A percentile compares a stretch with the other conserved stretches of the same genome.
These are phyloP conservation scores for Zygosaccharomyces sapae DNA, from an alignment of 1,139 yeast species.

Conservation along the genomic window DNA sequence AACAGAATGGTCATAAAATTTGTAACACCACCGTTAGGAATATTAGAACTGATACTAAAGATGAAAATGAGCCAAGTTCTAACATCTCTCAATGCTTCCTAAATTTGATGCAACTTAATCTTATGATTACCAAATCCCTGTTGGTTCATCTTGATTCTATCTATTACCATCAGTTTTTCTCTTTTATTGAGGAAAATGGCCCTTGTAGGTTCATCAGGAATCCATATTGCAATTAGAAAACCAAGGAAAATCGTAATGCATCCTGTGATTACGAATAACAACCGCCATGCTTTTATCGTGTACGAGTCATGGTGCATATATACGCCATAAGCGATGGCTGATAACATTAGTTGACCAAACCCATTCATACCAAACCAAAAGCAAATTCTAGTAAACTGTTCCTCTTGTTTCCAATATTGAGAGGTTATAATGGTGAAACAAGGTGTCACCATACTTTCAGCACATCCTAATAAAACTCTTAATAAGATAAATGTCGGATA, in stretches of 20 bases:
- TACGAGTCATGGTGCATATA: slow-evolving; percentile 35
- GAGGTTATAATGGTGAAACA: slow-evolving; percentile 51
- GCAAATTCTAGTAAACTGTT: slow-evolving; percentile 46
- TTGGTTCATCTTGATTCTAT: slow-evolving; percentile 46
- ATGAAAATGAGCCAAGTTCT: slow-evolving; percentile 49
- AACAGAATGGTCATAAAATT: slow-evolving; percentile 38
- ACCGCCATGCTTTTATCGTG: slow-evolving; percentile 46
- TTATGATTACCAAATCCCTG: slow-evolving; percentile 54
- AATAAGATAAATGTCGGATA: slow-evolving; percentile 42
- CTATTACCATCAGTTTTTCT: slow-evolving; percentile 52
- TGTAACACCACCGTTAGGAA: slow-evolving; percentile 36
- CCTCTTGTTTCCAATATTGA: slow-evolving; percentile 52
- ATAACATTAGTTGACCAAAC: slow-evolving; percentile 42
- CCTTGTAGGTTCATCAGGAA: slow-evolving; percentile 49
- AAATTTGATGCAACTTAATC: slow-evolving; percentile 52
- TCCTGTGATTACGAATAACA: slow-evolving; percentile 48
- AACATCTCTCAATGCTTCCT: slow-evolving; percentile 43
- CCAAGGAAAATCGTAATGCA: slow-evolving; percentile 46
- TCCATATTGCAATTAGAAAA: slow-evolving; percentile 40
- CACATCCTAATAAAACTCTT: slow-evolving; percentile 46
- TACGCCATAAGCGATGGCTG: slow-evolving; percentile 49
- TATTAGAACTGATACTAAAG: slow-evolving; percentile 37
- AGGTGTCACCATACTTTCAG: slow-evolving; percentile 50
- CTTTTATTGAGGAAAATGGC: slow-evolving; percentile 47
- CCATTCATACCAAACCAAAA: slow-evolving; percentile 53